phyloP scores from a whole-genome alignment of 2,329 filamentous ascomycete species.

The Pseudohalonectria lignicola region DNA sequence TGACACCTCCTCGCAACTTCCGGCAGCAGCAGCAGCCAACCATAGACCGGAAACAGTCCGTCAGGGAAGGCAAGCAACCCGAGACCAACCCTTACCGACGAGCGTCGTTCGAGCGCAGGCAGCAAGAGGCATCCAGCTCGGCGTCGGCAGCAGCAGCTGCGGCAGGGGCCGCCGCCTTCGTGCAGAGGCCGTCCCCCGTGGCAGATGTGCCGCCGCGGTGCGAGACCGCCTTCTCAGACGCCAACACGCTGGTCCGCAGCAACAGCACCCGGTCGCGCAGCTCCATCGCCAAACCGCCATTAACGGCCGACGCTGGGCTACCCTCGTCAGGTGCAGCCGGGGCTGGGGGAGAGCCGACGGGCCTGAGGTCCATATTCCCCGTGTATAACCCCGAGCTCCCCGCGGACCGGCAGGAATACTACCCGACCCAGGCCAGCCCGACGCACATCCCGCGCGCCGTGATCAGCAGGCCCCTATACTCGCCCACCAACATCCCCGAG shows the following conservation, averaged over 20 bases:
- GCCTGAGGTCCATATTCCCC: conserved; percentile 65
- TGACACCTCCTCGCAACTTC: conserved; percentile 16
- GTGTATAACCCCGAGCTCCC: conserved; percentile 58
- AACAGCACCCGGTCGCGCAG: conserved; percentile 38
- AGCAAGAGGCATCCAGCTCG: conserved; percentile 2
- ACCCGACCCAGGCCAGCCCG: conserved; percentile 49
- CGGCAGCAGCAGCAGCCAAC: conserved; percentile 16
- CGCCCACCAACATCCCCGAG: conserved; percentile 14
- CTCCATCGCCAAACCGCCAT: conserved; percentile 19
- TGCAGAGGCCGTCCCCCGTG: conserved; percentile 28
- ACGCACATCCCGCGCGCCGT: conserved; percentile 51
- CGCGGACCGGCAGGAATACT: conserved; percentile 59
- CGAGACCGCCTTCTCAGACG: conserved; percentile 39
- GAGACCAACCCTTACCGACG: too few relatives aligned
- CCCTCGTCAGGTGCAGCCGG: conserved; percentile 10
- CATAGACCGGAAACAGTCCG: conserved; percentile 19
- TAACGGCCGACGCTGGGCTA: conserved; percentile 8
- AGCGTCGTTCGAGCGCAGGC: too few relatives aligned
- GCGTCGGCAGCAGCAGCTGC: conserved; percentile 2
- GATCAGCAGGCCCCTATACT: conserved; percentile 56
- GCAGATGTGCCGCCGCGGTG: conserved; percentile 31
- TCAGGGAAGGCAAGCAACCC: conserved; percentile 20
- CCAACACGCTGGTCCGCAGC: conserved; percentile 35
- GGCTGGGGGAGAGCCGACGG: conserved; percentile 14
- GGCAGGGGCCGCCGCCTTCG: conserved; percentile 8